Conservation (phyloP, 1,284 basidiomycete species). For the Rhodotorula sp. region DNA sequence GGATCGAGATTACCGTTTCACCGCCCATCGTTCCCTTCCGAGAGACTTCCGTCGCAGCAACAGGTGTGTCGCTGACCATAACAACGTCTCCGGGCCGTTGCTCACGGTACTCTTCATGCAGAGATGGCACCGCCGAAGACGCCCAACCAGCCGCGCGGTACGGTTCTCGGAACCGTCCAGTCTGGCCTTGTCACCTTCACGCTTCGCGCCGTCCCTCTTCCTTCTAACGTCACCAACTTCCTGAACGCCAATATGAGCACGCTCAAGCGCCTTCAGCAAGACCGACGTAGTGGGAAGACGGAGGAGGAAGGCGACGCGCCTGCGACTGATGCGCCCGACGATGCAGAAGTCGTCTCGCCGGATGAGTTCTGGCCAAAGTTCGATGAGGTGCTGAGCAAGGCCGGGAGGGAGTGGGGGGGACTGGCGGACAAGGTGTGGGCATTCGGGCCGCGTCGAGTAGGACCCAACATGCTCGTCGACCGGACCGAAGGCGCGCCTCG, state of each 20-base stretch:
- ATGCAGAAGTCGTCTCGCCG: conserved; percentile 54
- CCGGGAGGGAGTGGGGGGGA: conserved; percentile 77
- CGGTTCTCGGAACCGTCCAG: conserved; percentile 66
- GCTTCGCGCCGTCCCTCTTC: conserved; percentile 77
- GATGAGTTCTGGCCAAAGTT: conserved; percentile 80
- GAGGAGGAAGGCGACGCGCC: conserved; percentile 50
- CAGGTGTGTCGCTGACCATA: conserved; percentile 55
- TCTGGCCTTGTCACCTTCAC: conserved; percentile 77
- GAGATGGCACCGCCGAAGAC: conserved; percentile 89
- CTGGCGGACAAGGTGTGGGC: conserved; percentile 77
- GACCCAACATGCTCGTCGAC: conserved; percentile 84
- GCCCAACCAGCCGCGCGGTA: conserved; percentile 69
- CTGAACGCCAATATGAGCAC: conserved; percentile 41
- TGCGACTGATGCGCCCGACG: conserved; percentile 49
- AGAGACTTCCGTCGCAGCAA: conserved; percentile 81
- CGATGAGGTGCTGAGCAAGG: conserved; percentile 62
- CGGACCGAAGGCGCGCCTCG: conserved; percentile 46
- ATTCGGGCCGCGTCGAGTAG: conserved; percentile 84
- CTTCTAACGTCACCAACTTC: conserved; percentile 65
- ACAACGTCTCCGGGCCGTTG: background rate
- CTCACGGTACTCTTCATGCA: background rate
- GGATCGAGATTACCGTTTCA: conserved; percentile 86
- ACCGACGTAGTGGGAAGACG: conserved; percentile 38
- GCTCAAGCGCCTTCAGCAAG: conserved; percentile 38
- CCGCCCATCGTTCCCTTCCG: conserved; percentile 97